Base-by-base conservation (phyloP, 371 early-diverging fungal species). In the Mortierella sp. region DNA sequence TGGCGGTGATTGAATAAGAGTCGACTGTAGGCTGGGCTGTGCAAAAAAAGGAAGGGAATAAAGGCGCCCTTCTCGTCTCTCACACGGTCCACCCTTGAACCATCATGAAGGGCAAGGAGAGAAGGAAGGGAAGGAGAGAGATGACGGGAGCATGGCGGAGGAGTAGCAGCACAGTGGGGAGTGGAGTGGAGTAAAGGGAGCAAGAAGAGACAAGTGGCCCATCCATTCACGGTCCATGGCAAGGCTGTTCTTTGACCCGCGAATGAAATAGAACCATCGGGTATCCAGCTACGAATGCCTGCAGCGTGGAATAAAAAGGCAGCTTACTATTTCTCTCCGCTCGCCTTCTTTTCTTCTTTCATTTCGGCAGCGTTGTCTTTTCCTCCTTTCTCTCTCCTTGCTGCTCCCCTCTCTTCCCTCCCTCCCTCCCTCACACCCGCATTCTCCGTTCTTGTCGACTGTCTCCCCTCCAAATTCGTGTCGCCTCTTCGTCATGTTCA, bases 1-100 rank as follows among this genome's bases (percentile, higher is more conserved):
- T 28, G 21, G 46, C 61, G 61, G 50, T 31, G 28, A 46, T n/a
- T 26, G 50, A 46, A 50, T 26, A 61, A 34, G 61, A 13, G 9
- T 21, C 51, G 43, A 34, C 34, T 11, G 37, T 54, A 43, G 48
- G 55, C 69, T 71, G 61, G 74, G 79, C 74, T 79, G 75, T 74
- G 79, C 74, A 74, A 70, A 57, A 57, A 57, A 24, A 43, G 46
- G 24, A 21, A 10, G 9, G 34, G 50, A 34, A 51, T 37, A 28
- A 50, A 10, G n/a, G 28, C 72, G n/a, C 46, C 31, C 28, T 57
- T 43, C 43, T 8, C 43, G 43, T 5, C 43, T 3, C 43, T 5
- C 61, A 28, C 61, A 34, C 61, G 61, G 61, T 34, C 34, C 61
- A 61, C 64, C 34, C 34, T 61, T 61, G 61, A 26, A 40, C 43